Evolutionary conservation across 2,329 filamentous ascomycete species (phyloP), one percentile per base, ranked within the genome.

Genomic region (Arachnomyces sp.): DNA sequence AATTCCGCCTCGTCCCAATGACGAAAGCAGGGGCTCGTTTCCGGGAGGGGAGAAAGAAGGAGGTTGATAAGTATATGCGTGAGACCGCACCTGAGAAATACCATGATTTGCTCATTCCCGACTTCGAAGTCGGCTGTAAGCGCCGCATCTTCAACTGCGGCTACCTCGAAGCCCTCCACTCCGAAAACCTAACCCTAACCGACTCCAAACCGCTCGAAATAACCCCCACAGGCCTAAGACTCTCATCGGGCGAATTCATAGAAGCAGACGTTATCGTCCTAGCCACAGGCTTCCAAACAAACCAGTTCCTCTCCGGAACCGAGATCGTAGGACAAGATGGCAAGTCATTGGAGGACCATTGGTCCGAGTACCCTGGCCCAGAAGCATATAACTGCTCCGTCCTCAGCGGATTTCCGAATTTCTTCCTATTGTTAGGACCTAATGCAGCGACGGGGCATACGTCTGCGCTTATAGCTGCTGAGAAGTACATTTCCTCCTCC

Each of bases 51-150:
- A 57, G 63, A 3, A 66, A 70, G 43, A 52, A 50, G 8, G 60
- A 51, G 54, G 66, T 66, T 47, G 48, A 76, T 28, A 46, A 47
- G 15, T 63, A 70, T 34, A 68, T 77, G 61, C 67, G 64, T 38
- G 51, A 56, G 7, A 64, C 55, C 0, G 71, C 71, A 0, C 77
- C 78, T 0, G 61, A 68, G 32, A 73, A 77, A 53, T 81, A 80
- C 43, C 73, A 76, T 46, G 70, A 76, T 28, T 62, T 77, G 7
- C 53, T 81, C 28, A 75, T 77, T 2, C 78, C 78, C 1, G 69
- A 80, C 32, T 81, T 77, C 39, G 68, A 72, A 34, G 57, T 79
- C 12, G 76, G 76, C 0, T 81, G 77, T 59, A 81, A 80, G 61
- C 60, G 77, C 7, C 66, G 76, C n/a, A 73, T 81, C 39, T 74